Percentiles rank a stretch among this genome's conserved stretches.
Evolutionary conservation across 2,329 filamentous ascomycete genomes (phyloP).

Genomic region (Cercospora zeina): DNA sequence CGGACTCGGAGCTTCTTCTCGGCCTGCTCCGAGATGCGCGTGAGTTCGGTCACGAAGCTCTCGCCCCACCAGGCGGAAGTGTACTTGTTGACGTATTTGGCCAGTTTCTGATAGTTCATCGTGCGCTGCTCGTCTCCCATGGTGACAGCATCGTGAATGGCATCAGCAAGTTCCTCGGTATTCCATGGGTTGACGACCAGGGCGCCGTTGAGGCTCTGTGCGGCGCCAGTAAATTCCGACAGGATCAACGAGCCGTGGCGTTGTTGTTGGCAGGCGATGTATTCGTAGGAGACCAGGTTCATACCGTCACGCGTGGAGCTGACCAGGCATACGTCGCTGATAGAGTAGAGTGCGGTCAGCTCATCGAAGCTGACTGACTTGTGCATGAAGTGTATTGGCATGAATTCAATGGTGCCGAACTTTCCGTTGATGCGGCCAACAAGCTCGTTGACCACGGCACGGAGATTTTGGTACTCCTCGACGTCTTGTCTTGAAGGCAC

Average conservation of each 20-base stretch:
- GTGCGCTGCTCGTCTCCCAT: conserved; percentile 88
- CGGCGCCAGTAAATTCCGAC: conserved; percentile 93
- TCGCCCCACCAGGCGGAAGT: conserved; percentile 95
- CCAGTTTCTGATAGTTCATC: conserved; percentile 85
- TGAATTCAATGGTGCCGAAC: conserved; percentile 96
- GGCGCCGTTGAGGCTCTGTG: conserved; percentile 89
- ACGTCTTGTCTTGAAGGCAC: conserved; percentile 94
- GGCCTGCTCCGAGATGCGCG: conserved; percentile 56
- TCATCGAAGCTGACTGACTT: conserved; percentile 95
- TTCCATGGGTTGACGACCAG: conserved; percentile 99
- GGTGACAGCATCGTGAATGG: conserved; percentile 93
- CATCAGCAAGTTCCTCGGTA: conserved; percentile 88
- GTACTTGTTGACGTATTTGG: conserved; percentile 96
- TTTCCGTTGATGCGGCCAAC: conserved; percentile 96
- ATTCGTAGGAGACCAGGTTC: conserved; percentile 98
- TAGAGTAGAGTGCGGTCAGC: conserved; percentile 86
- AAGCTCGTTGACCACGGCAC: conserved; percentile 92
- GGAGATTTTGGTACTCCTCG: conserved; percentile 95
- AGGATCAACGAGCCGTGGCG: conserved; percentile 92
- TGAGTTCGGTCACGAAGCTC: conserved; percentile 84
- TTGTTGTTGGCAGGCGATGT: conserved; percentile 89
- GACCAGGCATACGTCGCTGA: conserved; percentile 88
- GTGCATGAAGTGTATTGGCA: conserved; percentile 98
- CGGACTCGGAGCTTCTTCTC: conserved; percentile 52
- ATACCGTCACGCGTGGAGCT: conserved; percentile 97